Conservation (phyloP, 2,329 filamentous ascomycete genomes). For the Fusarium sp. region DNA sequence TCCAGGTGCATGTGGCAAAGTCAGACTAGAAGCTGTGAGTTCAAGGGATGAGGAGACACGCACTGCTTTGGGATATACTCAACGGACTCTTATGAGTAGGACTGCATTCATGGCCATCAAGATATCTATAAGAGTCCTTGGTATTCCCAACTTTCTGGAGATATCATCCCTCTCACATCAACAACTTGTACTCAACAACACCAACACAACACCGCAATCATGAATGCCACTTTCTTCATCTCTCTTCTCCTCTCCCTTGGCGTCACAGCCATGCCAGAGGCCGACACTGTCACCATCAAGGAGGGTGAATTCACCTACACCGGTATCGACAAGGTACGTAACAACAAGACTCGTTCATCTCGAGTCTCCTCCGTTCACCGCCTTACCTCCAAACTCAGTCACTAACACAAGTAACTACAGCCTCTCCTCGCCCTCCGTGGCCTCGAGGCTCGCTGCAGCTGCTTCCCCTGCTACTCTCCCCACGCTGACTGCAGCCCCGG, state of each 20-base stretch:
- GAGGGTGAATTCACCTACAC: slow-evolving; percentile 14
- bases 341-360: no score
- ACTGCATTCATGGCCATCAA: rapidly evolving
- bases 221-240: slow-evolving; percentile 19
- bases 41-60: background rate
- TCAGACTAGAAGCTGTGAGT: background rate
- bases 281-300: slow-evolving; percentile 9
- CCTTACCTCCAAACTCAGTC: background rate
- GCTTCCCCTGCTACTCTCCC: slow-evolving; percentile 29
- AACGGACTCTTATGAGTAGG: rapidly evolving
- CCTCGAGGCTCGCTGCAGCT: slow-evolving; percentile 14
- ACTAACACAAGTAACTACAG: rapidly evolving
- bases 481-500: slow-evolving; percentile 8
- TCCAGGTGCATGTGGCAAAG: slow-evolving; percentile 11
- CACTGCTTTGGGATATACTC: background rate
- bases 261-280: slow-evolving; percentile 11
- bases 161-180: background rate
- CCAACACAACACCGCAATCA: background rate
- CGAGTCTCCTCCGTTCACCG: no score
- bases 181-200: no score
- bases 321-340: slow-evolving; percentile 20
- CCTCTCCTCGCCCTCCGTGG: slow-evolving; percentile 20
- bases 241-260: slow-evolving; percentile 14
- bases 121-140: slow-evolving; percentile 2
- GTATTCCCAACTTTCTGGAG: background rate